Evolutionary conservation across 2,329 filamentous ascomycete species (phyloP), one percentile per base, ranked within the genome.

Genomic region (Aureobasidium vineae): DNA sequence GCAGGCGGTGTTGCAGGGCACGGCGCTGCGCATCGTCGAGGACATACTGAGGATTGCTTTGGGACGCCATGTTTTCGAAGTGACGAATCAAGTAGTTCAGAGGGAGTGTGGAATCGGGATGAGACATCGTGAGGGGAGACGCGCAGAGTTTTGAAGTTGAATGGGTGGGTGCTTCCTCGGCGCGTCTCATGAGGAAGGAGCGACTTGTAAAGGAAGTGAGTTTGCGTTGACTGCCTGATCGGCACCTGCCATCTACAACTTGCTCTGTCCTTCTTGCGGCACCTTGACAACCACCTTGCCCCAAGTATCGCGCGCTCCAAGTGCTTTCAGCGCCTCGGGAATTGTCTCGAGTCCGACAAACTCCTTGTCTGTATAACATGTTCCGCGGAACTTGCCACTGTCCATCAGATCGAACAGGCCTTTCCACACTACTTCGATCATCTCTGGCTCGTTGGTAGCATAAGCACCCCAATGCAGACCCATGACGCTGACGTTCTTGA

Each of bases 381-480:
- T 97, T 0, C 91, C 90, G 72, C 80, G 86, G 73, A 97, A 90
- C 78, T 93, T 92, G 15, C 91, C 90, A 71, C 88, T 79, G 57
- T 85, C 84, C 69, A 98, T 90, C 66, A 98, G 79, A 71, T 87
- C 82, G 75, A 91, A 90, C 70, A 98, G 86, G 0, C 90, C 92
- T 59, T 88, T 80, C 94, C 94, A 98, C 0, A 97, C 92, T 26
- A 79, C 77, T 8, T 83, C 81, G 5, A 95, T 86, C 53, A 83
- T 88, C 73, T 89, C 86, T 26, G 83, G 86, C 80, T 97, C 90
- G 70, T 90, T 85, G 52, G 82, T 83, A 1, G 88, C 81, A 79
- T 97, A 97, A 67, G 88, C 87, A 15, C 94, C 94, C 94, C 94
- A 98, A 79, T 96, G 91, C 73, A 97, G 80, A 1, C 94, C 94